Evolutionary conservation across 2,329 filamentous ascomycete species (phyloP).

Genomic region (Fusarium armeniacum): DNA sequence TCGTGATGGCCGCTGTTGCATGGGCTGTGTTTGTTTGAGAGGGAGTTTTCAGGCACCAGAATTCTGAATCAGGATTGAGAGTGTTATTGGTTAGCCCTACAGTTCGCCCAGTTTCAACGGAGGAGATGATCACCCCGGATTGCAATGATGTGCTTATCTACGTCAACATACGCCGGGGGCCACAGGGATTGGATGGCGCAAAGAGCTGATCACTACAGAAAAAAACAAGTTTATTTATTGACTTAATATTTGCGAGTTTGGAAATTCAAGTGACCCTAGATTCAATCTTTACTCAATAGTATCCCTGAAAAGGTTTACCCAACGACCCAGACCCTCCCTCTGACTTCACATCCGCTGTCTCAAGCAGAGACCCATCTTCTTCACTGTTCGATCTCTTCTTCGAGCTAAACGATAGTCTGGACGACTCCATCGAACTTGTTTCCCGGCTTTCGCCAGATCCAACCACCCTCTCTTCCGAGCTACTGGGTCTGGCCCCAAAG

Average conservation of each 20-base stretch:
- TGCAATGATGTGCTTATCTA: background rate
- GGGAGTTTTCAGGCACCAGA: constrained; percentile 44
- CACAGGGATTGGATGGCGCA: background rate
- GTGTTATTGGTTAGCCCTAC: constrained; percentile 45
- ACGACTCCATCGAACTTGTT: background rate
- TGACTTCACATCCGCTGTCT: background rate
- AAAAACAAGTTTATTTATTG: background rate
- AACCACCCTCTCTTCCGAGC: background rate
- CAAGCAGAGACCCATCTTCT: background rate
- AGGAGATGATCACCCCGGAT: background rate
- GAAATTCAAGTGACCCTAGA: too few relatives aligned
- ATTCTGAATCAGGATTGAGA: constrained; percentile 13
- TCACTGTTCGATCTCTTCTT: background rate
- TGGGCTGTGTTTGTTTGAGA: constrained; percentile 47
- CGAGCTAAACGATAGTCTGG: background rate
- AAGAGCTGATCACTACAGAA: background rate
- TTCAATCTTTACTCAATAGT: too few relatives aligned
- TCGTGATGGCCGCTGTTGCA: constrained; percentile 52
- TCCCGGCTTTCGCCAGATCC: background rate
- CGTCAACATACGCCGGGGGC: background rate
- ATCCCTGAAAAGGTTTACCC: too few relatives aligned
- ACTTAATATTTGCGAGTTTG: too few relatives aligned
- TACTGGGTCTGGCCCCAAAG: background rate
- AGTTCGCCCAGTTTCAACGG: constrained; percentile 13
- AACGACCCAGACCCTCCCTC: background rate